Conservation (phyloP, 2,329 filamentous ascomycete genomes). For the Fusarium secorum region DNA sequence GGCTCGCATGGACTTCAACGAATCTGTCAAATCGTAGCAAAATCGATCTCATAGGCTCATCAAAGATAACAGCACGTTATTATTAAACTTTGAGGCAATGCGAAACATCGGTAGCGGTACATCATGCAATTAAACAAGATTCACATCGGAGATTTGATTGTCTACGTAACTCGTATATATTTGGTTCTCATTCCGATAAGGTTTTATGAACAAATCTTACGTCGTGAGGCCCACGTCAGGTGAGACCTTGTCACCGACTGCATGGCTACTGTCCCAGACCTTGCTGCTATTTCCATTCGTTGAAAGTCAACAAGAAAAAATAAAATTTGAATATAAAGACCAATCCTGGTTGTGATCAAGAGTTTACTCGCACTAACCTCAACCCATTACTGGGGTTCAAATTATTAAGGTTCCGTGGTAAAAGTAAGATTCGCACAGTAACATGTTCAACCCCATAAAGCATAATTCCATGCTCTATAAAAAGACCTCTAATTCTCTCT, state of each 20-base stretch:
- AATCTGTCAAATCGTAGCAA: neutral
- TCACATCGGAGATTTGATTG: neutral
- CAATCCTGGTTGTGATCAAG: too few relatives aligned
- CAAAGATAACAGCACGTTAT: neutral
- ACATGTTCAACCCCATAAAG: neutral
- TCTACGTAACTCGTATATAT: too few relatives aligned
- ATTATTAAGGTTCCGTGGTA: neutral
- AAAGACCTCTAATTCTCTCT: neutral
- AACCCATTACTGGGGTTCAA: neutral
- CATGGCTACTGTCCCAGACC: accelerated
- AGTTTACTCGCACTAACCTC: neutral
- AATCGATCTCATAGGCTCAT: neutral
- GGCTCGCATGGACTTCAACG: accelerated
- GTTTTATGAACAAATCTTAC: too few relatives aligned
- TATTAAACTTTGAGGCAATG: neutral
- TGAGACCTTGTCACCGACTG: accelerated
- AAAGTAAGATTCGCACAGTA: neutral
- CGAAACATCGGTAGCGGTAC: neutral
- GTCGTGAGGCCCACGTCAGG: neutral
- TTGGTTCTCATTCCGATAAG: too few relatives aligned
- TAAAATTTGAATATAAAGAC: neutral
- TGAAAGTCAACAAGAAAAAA: neutral
- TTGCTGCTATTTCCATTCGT: neutral
- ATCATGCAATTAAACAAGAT: neutral
- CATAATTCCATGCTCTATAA: neutral